Base-by-base conservation (phyloP, 2,329 filamentous ascomycete species). In the Curvularia sp. region DNA sequence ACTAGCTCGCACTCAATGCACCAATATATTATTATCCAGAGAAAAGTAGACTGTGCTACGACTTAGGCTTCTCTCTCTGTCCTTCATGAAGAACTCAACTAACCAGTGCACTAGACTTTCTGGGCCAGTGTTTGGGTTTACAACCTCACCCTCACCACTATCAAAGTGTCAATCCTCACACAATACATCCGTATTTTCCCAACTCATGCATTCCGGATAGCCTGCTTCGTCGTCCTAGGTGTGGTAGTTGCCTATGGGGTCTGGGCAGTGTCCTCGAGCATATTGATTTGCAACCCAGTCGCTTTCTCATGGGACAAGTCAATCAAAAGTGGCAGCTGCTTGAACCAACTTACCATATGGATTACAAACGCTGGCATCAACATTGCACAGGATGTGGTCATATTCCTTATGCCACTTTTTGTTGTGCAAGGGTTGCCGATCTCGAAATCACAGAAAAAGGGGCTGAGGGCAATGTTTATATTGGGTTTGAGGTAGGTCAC, bases 401-500 rank as follows among this genome's bases (percentile, higher is more conserved):
- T 78, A 26, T 63, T 77, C 13, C 43, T 73, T 6, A 60, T 77
- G 13, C 75, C 75, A 2, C 67, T 77, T 43, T 64, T 65, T 2
- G 62, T 76, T 3, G 58, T 77, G 22, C 64, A 63, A 47, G 67
- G 63, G 5, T 63, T 80, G 13, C 64, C 69, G 6, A 71, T 80
- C 49, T 69, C 73, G 2, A 61, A 48, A 30, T 62, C 60, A 4
- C 74, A 79, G 56, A 80, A 78, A 62, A 60, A 69, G 47, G 73
- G 73, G 18, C 59, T 80, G 1, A 67, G 72, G 12, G 60, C 67
- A 5, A 71, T 80, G 49, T 78, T 80, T 53, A 69, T 70, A 5
- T 64, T 80, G 31, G 77, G 77, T 35, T 67, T 67, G 8, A 74
- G 78, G 78, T 80, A 68, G 58, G 75, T 65, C 33, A 44, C 12